These are phyloP conservation scores for Cutaneotrichosporon arboriforme DNA, from an alignment of 1,284 basidiomycete genomes.

Conservation along the genomic window DNA sequence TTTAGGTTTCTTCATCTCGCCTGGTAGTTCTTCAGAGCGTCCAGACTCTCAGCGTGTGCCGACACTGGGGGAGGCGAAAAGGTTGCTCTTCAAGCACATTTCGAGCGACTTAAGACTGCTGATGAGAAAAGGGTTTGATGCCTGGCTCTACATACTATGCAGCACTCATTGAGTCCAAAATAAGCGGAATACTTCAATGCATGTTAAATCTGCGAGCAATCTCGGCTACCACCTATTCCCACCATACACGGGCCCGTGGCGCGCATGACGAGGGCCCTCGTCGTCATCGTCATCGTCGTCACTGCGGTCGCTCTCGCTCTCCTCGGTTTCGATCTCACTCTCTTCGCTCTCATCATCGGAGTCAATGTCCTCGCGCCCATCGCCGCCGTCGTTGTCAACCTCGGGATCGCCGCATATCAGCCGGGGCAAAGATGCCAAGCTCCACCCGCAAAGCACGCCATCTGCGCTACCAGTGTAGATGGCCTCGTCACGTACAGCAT, in stretches of 20 bases:
- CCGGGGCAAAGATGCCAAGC: conserved; percentile 31
- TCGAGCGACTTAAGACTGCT: no score
- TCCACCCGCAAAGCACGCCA: conserved; percentile 47
- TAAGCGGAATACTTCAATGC: no score
- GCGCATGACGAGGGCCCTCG: neutral
- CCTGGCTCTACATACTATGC: no score
- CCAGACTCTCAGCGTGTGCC: no score
- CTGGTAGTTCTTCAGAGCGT: no score
- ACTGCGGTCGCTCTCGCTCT: conserved; percentile 12
- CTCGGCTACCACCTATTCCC: neutral
- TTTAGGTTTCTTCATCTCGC: no score
- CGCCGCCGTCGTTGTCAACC: conserved; percentile 40
- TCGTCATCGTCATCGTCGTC: conserved; percentile 6
- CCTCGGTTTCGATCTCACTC: conserved; percentile 39
- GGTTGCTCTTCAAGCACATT: no score
- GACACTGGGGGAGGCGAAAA: no score
- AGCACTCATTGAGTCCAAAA: no score
- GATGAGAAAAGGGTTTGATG: no score
- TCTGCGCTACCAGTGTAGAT: conserved; percentile 49
- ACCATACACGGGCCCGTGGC: neutral
- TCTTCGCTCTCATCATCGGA: conserved; percentile 34
- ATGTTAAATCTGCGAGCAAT: no score
- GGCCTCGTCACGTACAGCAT: conserved; percentile 41
- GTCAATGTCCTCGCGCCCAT: conserved; percentile 28
- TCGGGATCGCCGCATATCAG: conserved; percentile 38